Evolutionary conservation across 2,329 filamentous ascomycete species (phyloP), one percentile per base, ranked within the genome.

Genomic region (Cercospora sojina): DNA sequence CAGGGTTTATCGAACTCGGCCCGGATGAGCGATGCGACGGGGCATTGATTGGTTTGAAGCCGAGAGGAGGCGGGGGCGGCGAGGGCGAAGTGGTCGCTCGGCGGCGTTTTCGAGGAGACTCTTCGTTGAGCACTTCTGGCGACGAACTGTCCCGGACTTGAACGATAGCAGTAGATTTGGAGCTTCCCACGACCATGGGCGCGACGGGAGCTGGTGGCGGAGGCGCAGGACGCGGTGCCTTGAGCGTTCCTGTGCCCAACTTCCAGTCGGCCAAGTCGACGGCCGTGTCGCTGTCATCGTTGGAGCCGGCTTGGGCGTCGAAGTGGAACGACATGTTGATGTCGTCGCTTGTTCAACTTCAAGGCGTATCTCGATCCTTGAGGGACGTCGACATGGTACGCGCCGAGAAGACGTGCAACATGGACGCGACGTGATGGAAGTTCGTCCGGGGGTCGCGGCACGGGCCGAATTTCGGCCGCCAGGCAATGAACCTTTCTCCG

Each of bases 221-320:
- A 13, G 53, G 27, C 13, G 31, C 27, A 23, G 61, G 32, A 49
- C 56, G 60, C 13, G 60, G 47, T 43, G 70, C 56, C 13, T 66
- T 59, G 27, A 55, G 25, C n/a, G 60, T 20, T 16, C 29, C 55
- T 20, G 18, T 55, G 31, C 18, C 25, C 29, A 63, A 35, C 64
- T 74, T 70, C 74, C 74, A 77, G 60, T 67, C 56, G 4, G 72
- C 68, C 31, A 77, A 64, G 60, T 76, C 72, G 27, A 74, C 66
- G 25, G 16, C 53, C 16, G 53, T 56, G 27, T 64, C 65, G 35
- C 64, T 65, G 38, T 59, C 66, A 10, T 74, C 75, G 49, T 76
- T 72, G 27, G 71, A 73, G 53, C 75, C 73, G 62, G 41, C 70
- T 27, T 64, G 70, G 3, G 71, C 67, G 27, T 72, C 65, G 66